Base-by-base conservation (phyloP, 108 stramenopile genomes). In the Cyclotella cryptica region DNA sequence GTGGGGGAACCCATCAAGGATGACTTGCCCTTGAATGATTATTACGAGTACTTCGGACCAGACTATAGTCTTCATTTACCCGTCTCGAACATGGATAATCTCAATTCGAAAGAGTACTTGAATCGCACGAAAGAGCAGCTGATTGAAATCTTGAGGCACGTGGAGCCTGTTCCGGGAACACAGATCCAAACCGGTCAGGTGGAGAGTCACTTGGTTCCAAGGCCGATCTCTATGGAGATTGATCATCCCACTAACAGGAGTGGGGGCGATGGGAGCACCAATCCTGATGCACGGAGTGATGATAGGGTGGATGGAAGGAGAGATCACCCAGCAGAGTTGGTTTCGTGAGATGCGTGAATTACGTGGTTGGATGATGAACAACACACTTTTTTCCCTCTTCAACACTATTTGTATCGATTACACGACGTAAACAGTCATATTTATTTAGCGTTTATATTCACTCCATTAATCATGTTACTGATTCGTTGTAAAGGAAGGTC, bases 11-110 rank as follows among this genome's bases (percentile, higher is more conserved):
- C 82, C 17, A 82, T 97, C 59, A 91, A 95, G 84, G 94, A 98
- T 83, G 92, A 91, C 65, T 80, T 99, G 28, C 98, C 99, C 44
- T 98, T 95, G 84, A 98, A 98, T 75, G 98, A 98, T 74, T 99
- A 99, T 85, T 98, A 97, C 76, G 98, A 98, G 85, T 99, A 98
- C 87, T 99, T 93, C 84, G 97, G 97, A 29, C 99, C 99, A 4
- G 99, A 99, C 74, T 98, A 98, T 84, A 85, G 93, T 49, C 86
- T 99, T 57, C 98, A 99, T 77, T 79, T 99, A 60, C 97, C 97
- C 13, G 94, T 95, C 10, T 91, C 86, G 75, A 98, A 98, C 85
- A 98, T 98, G 99, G 98, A 96, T 74, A 98, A 99, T 82, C 84
- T 96, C 53, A 99, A 99, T 85, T 91, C 92, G 10, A 79, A 78